These are phyloP conservation scores for Plasmopara viticola DNA, from an alignment of 352 stramenopile species.

Conservation along the genomic window DNA sequence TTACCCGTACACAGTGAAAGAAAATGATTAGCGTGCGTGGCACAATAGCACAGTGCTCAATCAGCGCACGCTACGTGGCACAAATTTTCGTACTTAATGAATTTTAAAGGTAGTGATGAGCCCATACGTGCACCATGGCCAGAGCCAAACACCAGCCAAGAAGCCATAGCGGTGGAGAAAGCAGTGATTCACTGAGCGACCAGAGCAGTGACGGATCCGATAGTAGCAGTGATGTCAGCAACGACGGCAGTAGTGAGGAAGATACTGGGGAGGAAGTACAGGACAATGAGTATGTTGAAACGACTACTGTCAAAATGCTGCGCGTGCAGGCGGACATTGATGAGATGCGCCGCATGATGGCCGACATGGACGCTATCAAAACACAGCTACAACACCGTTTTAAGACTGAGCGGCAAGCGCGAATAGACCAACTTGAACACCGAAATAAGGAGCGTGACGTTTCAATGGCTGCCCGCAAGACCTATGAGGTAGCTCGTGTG, in stretches of 20 bases:
- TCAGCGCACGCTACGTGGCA: constrained; percentile 26
- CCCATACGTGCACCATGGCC: constrained; percentile 3
- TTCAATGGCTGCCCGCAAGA: constrained; percentile 5
- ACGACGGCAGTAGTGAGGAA: constrained; percentile 12
- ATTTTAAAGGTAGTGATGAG: too few relatives aligned
- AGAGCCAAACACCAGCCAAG: constrained; percentile 9
- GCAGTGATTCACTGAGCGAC: constrained; percentile 2
- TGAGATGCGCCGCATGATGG: constrained; percentile 43
- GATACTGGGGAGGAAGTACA: constrained; percentile 17
- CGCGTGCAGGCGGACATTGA: constrained; percentile 34
- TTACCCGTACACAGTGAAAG: too few relatives aligned
- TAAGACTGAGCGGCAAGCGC: constrained; percentile 17
- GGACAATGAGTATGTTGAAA: constrained; percentile 9
- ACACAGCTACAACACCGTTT: constrained; percentile 45
- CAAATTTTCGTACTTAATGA: constrained; percentile 25
- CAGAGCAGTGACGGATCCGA: constrained; percentile 2
- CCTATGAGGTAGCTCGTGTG: constrained; percentile 6
- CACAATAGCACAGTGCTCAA: constrained; percentile 13
- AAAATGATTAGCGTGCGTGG: background rate
- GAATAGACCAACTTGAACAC: constrained; percentile 2
- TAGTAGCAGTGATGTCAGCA: constrained; percentile 8
- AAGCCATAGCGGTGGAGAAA: constrained; percentile 5
- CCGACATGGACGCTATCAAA: constrained; percentile 60
- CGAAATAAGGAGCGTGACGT: constrained; percentile 6
- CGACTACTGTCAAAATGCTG: constrained; percentile 22